These are phyloP conservation scores for Linnemannia elongata DNA, from an alignment of 192 early-diverging fungal species.

Conservation along the genomic window DNA sequence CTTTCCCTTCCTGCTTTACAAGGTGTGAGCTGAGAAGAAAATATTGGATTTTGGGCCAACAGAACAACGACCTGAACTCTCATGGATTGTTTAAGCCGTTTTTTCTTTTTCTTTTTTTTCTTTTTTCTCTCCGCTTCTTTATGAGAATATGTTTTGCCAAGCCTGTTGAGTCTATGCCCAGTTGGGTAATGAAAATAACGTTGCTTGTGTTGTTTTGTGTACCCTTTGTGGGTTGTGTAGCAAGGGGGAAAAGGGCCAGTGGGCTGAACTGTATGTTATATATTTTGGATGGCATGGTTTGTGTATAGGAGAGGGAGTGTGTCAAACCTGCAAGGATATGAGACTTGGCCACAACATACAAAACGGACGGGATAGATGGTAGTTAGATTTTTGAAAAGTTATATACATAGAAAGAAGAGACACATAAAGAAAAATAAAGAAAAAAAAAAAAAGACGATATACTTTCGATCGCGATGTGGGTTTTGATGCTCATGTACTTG, in stretches of 20 bases:
- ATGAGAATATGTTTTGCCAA: not conserved
- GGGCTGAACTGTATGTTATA: not conserved
- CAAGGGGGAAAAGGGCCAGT: not conserved
- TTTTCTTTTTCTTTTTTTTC: not conserved
- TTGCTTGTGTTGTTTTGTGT: not conserved
- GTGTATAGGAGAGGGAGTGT: too few species aligned
- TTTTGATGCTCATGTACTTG: not conserved
- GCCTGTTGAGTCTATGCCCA: not conserved
- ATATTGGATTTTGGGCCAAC: not conserved
- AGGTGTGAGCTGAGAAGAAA: not conserved
- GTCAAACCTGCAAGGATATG: too few species aligned
- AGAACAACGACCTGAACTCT: not conserved
- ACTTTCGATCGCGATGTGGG: not conserved
- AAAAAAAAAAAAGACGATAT: not conserved
- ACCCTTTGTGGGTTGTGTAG: not conserved
- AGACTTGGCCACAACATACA: too few species aligned
- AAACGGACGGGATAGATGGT: not conserved
- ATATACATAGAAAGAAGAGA: too few species aligned
- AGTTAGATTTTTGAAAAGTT: not conserved
- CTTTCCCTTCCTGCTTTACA: not conserved
- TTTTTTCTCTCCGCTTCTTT: conserved; percentile 1
- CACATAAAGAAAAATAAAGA: not conserved
- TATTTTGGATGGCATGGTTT: too few species aligned
- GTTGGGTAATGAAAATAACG: conserved; percentile 4
- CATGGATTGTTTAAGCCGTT: not conserved